A percentile compares a stretch with the other conserved stretches of the same genome.
phyloP scores from a whole-genome alignment of 2,329 filamentous ascomycete species.

The Monosporascus sp. region DNA sequence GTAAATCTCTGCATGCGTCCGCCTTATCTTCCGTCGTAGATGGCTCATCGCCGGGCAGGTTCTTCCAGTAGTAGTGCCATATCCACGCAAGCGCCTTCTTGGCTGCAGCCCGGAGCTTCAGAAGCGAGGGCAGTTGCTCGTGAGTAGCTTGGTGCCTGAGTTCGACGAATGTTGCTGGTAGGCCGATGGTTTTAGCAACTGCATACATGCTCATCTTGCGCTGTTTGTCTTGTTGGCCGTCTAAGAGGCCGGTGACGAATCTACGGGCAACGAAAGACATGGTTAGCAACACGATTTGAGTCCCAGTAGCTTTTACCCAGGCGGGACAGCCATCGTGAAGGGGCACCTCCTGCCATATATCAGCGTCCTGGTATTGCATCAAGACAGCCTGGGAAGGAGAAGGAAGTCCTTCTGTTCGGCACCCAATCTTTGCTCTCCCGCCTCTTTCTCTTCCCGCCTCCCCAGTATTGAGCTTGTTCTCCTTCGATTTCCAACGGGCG shows the following conservation, averaged over 20 bases:
- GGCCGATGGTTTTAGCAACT: constrained; percentile 60
- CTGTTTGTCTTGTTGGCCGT: constrained; percentile 64
- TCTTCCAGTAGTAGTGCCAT: constrained; percentile 81
- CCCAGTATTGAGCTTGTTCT: too few species aligned
- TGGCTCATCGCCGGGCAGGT: constrained; percentile 27
- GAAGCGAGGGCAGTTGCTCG: constrained; percentile 74
- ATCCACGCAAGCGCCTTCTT: constrained; percentile 74
- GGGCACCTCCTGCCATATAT: too few species aligned
- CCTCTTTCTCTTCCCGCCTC: too few species aligned
- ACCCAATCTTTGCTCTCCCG: too few species aligned
- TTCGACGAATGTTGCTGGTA: constrained; percentile 80
- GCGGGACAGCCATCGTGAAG: too few species aligned
- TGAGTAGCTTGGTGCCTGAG: constrained; percentile 86
- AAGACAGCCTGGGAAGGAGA: too few species aligned
- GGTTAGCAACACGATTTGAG: constrained; percentile 7
- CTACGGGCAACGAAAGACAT: constrained; percentile 31
- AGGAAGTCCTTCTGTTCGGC: too few species aligned
- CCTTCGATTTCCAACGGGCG: too few species aligned
- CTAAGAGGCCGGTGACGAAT: constrained; percentile 76
- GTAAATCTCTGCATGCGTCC: constrained; percentile 25
- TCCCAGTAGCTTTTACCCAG: too few species aligned
- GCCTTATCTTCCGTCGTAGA: constrained; percentile 3
- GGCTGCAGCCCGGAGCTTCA: constrained; percentile 65
- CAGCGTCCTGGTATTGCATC: too few species aligned
- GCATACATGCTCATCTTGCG: constrained; percentile 69